Evolutionary conservation across 345 rosid genomes (phyloP), one percentile per base, ranked within the genome.

Genomic region (Pugionium dolabratum): DNA sequence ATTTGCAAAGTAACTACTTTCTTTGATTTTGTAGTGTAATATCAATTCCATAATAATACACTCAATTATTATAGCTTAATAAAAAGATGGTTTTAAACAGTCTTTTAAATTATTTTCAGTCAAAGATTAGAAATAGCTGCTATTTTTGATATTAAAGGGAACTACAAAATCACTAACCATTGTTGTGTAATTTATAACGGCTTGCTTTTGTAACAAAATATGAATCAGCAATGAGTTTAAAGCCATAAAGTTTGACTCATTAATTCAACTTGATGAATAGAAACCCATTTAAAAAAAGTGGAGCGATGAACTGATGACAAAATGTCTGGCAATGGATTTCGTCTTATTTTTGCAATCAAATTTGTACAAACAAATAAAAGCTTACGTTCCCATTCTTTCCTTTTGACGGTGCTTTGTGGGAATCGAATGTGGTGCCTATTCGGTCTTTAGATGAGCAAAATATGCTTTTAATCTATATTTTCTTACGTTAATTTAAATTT

Each of bases 241-340:
- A 72, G 76, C 71, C 76, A 65, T 59, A 65, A 72, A 72, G 61
- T 42, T 65, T 65, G 66, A 72, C 66, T 65, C 71, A 26, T 51
- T 28, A 72, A 72, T 26, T 7, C 11, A 6, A 4, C 41, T 49
- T 39, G 31, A 63, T 27, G 64, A 63, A 71, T 63, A 35, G 29
- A 35, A 35, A 33, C 4, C 69, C 57, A 63, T 31, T 55, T 33
- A 34, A 3, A 34, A 3, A 56, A 7, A 4, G 43, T 63, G 64
- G 18, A 32, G 51, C 26, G 45, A 63, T 54, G 51, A 54, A 37
- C 52, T 39, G 45, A 37, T 55, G 39, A 62, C 7, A 54, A 55
- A 55, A 63, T 46, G 30, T 54, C 69, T 39, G 69, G 45, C 59
- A 27, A 47, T 71, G 59, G 59, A 32, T 56, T 48, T 46, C 62